phyloP scores from a whole-genome alignment of 1,284 basidiomycete genomes.

The Rhodotorula sp. region DNA sequence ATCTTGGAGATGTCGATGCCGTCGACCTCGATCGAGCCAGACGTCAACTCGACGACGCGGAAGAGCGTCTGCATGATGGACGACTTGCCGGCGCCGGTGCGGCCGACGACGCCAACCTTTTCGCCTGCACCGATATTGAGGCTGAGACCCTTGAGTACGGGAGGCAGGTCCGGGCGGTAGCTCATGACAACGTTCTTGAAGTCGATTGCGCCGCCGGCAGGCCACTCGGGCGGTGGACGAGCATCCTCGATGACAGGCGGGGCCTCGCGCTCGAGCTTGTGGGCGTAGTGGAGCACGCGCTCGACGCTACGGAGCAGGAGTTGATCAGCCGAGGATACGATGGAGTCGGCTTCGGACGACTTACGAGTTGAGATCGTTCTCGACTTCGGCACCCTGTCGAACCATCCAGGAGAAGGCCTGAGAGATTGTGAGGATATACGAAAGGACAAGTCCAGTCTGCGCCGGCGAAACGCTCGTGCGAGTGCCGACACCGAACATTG shows the following conservation, averaged over 20 bases:
- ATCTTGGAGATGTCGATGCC: slow-evolving; percentile 58
- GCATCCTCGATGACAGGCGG: slow-evolving; percentile 64
- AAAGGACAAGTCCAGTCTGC: slow-evolving; percentile 73
- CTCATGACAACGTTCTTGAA: slow-evolving; percentile 48
- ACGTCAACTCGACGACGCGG: slow-evolving; percentile 46
- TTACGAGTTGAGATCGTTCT: slow-evolving; percentile 83
- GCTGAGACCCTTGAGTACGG: slow-evolving; percentile 63
- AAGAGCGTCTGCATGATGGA: slow-evolving; percentile 71
- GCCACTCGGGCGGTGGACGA: slow-evolving; percentile 67
- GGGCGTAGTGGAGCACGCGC: slow-evolving; percentile 57
- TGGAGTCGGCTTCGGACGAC: slow-evolving; percentile 44
- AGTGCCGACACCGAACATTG: slow-evolving; percentile 73
- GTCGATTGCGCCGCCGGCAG: slow-evolving; percentile 53
- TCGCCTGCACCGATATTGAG: slow-evolving; percentile 54
- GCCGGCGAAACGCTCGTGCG: slow-evolving; percentile 62
- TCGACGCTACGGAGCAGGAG: slow-evolving; percentile 60
- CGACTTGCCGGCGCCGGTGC: slow-evolving; percentile 57
- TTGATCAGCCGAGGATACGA: background rate
- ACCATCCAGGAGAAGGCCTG: slow-evolving; percentile 78
- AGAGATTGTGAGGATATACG: slow-evolving; percentile 67
- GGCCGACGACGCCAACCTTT: slow-evolving; percentile 59
- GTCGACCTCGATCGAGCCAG: slow-evolving; percentile 48
- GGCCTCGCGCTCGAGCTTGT: slow-evolving; percentile 67
- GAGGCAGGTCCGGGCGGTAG: slow-evolving; percentile 50
- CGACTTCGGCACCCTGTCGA: slow-evolving; percentile 66